These are phyloP conservation scores for Eucalyptus melliodora DNA, from an alignment of 345 rosid species.

Conservation along the genomic window DNA sequence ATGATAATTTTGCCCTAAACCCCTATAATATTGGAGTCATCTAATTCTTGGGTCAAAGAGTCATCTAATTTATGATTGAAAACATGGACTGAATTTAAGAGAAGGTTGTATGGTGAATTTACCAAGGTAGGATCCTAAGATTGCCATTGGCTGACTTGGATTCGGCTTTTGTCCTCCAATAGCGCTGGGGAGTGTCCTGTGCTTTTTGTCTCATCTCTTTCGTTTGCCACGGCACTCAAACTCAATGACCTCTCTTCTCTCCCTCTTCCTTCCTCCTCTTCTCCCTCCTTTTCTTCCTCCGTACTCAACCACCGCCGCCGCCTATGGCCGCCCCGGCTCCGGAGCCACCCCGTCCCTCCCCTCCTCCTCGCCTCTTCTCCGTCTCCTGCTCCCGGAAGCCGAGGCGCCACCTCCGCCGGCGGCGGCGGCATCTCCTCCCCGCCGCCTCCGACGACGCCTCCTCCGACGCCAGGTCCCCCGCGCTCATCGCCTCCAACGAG, in stretches of 20 bases:
- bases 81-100: neutral
- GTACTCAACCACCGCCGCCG: neutral
- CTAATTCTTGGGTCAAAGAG: neutral
- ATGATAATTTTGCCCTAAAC: too few species aligned
- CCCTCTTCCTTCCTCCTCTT: neutral
- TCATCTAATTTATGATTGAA: too few species aligned
- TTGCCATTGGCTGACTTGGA: neutral
- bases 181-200: neutral
- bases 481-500: slow-evolving; percentile 5
- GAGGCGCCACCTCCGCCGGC: neutral
- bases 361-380: slow-evolving; percentile 3
- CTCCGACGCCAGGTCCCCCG: neutral
- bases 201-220: neutral
- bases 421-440: neutral
- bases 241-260: neutral
- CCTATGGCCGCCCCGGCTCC: neutral
- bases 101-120: neutral
- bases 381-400: neutral
- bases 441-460: neutral
- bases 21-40: neutral
- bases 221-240: neutral
- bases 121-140: neutral
- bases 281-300: neutral
- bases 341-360: slow-evolving; percentile 6
- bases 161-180: neutral